Conservation (phyloP, 192 early-diverging fungal species). For the Phycomyces nitens region DNA sequence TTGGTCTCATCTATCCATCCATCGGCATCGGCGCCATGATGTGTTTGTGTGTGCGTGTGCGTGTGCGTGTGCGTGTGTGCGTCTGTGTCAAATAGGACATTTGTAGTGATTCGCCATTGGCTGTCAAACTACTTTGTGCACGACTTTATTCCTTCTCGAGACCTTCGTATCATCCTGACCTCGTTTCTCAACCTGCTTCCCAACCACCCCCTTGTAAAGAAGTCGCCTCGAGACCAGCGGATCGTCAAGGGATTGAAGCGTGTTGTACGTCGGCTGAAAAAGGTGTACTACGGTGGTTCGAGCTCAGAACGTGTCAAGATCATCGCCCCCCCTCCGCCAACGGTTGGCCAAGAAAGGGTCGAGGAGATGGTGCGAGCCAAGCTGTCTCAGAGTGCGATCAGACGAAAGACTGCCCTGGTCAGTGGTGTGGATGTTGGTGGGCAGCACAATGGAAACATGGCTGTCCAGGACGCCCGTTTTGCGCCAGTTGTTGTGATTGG, state of each 20-base stretch:
- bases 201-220: slow-evolving; percentile 35
- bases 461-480: slow-evolving; percentile 31
- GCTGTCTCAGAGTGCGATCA: slow-evolving; percentile 25
- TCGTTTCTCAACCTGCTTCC: slow-evolving; percentile 36
- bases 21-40: neutral
- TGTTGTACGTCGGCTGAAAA: slow-evolving; percentile 34
- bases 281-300: slow-evolving; percentile 25
- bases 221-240: slow-evolving; percentile 49
- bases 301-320: slow-evolving; percentile 27
- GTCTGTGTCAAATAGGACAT: slow-evolving; percentile 32
- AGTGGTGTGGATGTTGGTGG: slow-evolving; percentile 17
- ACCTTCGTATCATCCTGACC: slow-evolving; percentile 39
- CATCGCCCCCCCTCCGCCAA: slow-evolving; percentile 30
- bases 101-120: slow-evolving; percentile 60
- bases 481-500: slow-evolving; percentile 34
- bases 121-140: slow-evolving; percentile 55
- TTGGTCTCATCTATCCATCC: too few species aligned
- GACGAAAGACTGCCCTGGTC: slow-evolving; percentile 20
- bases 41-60: neutral
- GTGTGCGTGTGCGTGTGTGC: neutral
- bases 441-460: slow-evolving; percentile 31
- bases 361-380: slow-evolving; percentile 26
- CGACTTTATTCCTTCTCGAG: slow-evolving; percentile 48
- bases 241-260: slow-evolving; percentile 49
- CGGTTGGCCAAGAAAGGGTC: slow-evolving; percentile 22